Evolutionary conservation across 2,329 filamentous ascomycete species (phyloP), one percentile per base, ranked within the genome.

Genomic region (Hypoxylon sp.): DNA sequence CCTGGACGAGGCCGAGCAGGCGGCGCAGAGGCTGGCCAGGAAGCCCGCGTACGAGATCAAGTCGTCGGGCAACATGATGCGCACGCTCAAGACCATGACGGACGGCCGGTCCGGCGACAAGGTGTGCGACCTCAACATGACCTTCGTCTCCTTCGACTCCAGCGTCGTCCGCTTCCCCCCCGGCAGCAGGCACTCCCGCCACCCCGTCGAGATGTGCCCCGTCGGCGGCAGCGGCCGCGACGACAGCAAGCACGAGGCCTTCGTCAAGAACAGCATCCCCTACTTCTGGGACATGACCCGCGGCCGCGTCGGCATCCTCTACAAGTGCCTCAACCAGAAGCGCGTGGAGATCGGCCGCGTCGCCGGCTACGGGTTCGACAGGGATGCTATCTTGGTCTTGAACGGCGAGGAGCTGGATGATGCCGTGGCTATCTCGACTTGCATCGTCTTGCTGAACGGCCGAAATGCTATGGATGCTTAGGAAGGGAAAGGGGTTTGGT

Each of bases 61-160:
- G 40, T 64, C 61, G 37, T 62, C 61, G 55, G 67, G 67, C n/a
- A 66, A 68, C 63, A 70, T 70, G 67, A 70, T 70, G 67, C 67
- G 67, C 9, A 70, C 67, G 21, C 59, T 70, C 46, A 70, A 70
- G 64, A 65, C 67, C 12, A 60, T 70, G 46, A 63, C 57, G 13
- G 59, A 66, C 55, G 48, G 32, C 7, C 26, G 40, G 7, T 44
- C 52, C 9, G 66, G 66, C 9, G 48, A 59, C 5, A 59, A 60
- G 50, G 43, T 70, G 5, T 64, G 61, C 62, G 67, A 70, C 52
- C 63, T 70, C 15, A 69, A 69, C 61, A 70, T 70, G 41, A 70
- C 67, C n/a, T 70, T 70, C 46, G 59, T 70, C 1, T 68, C 66
- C 5, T 70, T 70, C 56, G 67, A 59, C 53, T 58, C 44, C 30